Conservation (phyloP, 1,284 basidiomycete species). For the Binderoboletus segoi region DNA sequence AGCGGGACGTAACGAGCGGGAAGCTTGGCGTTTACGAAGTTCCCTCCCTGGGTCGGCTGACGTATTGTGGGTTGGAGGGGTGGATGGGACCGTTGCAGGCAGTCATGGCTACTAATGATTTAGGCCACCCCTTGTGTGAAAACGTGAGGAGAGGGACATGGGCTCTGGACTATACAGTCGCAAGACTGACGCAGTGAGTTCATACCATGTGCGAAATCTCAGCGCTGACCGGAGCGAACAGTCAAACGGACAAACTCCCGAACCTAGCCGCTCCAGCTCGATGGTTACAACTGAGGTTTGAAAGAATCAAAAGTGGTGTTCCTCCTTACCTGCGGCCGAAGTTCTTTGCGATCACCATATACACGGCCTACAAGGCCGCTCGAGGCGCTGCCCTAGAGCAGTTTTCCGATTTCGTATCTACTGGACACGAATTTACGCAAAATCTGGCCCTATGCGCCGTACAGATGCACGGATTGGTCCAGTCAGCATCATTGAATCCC, state of each 20-base stretch:
- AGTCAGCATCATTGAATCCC: conserved; percentile 85
- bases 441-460: conserved; percentile 84
- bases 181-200: conserved; percentile 72
- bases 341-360: conserved; percentile 89
- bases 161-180: conserved; percentile 85
- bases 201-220: background rate
- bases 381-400: conserved; percentile 82
- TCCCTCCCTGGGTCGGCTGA: conserved; percentile 71
- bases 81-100: conserved; percentile 89
- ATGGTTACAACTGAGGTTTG: conserved; percentile 87
- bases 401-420: conserved; percentile 80
- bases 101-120: conserved; percentile 86
- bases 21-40: conserved; percentile 79
- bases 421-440: conserved; percentile 88
- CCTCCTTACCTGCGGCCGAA: conserved; percentile 91
- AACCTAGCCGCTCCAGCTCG: conserved; percentile 67
- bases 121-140: conserved; percentile 87
- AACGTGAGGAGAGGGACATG: conserved; percentile 87
- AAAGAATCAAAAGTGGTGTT: conserved; percentile 70
- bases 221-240: conserved; percentile 34
- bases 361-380: conserved; percentile 88
- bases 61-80: conserved; percentile 92
- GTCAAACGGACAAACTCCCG: conserved; percentile 70
- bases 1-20: conserved; percentile 80
- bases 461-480: conserved; percentile 91